Conservation (phyloP, 352 stramenopile genomes). For the Pythium graminicola region DNA sequence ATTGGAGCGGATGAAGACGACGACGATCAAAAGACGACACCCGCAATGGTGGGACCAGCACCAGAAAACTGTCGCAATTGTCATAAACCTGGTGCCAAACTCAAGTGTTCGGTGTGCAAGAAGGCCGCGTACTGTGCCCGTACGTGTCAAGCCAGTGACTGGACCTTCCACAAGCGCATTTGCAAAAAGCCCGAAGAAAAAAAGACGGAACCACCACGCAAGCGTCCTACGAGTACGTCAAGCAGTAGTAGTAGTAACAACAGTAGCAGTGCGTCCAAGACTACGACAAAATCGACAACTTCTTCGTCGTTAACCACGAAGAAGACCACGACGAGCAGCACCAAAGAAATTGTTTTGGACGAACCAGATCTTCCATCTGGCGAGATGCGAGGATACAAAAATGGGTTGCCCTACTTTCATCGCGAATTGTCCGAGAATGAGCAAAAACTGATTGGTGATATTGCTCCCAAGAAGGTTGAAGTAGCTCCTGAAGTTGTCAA, state of each 20-base stretch:
- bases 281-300: slow-evolving; percentile 3
- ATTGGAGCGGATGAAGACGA: slow-evolving; percentile 49
- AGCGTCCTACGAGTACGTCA: slow-evolving; percentile 22
- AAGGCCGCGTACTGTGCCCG: slow-evolving; percentile 78
- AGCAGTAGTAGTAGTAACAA: not conserved
- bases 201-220: slow-evolving; percentile 28
- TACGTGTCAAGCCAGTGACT: slow-evolving; percentile 76
- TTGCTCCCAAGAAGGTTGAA: slow-evolving; percentile 81
- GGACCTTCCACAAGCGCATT: slow-evolving; percentile 83
- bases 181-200: slow-evolving; percentile 81
- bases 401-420: slow-evolving; percentile 99
- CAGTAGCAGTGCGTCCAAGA: not conserved
- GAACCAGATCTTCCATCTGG: slow-evolving; percentile 41
- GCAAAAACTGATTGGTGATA: slow-evolving; percentile 97
- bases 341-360: slow-evolving; percentile 50
- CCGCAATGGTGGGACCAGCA: not conserved
- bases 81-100: slow-evolving; percentile 62
- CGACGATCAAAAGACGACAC: slow-evolving; percentile 10
- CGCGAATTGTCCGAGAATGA: slow-evolving; percentile 96
- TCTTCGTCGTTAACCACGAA: slow-evolving; percentile 14
- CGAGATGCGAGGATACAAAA: slow-evolving; percentile 93
- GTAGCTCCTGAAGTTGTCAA: slow-evolving; percentile 24
- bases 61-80: slow-evolving; percentile 65
- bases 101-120: slow-evolving; percentile 86
- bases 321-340: slow-evolving; percentile 15